Conservation (phyloP, 2,329 filamentous ascomycete genomes). For the Plectosphaerella sp. region DNA sequence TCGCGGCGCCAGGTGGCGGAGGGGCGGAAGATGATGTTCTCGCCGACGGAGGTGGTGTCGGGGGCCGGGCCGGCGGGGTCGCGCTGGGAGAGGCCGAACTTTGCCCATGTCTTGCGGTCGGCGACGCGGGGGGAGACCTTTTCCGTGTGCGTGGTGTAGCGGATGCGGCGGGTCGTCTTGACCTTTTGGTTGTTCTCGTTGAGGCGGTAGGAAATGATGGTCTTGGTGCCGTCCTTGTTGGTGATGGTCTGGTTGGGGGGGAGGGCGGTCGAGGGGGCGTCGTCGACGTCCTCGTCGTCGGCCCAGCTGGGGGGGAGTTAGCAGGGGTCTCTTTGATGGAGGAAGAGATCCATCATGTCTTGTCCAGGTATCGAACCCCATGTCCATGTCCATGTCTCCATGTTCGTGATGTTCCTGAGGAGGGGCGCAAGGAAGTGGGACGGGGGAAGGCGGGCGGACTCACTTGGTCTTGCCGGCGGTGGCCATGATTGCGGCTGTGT, state of each 20-base stretch:
- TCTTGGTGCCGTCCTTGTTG: slow-evolving; percentile 99
- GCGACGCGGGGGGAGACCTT: slow-evolving; percentile 95
- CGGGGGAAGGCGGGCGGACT: not conserved
- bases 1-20: slow-evolving; percentile 91
- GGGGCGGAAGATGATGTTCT: slow-evolving; percentile 97
- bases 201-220: slow-evolving; percentile 81
- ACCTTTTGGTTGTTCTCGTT: slow-evolving; percentile 95
- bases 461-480: slow-evolving; percentile 1
- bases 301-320: slow-evolving; percentile 60
- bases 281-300: slow-evolving; percentile 88
- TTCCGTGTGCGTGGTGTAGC: slow-evolving; percentile 85
- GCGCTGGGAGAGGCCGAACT: slow-evolving; percentile 88
- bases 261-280: slow-evolving; percentile 59
- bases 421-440: not conserved
- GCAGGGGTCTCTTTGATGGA: not conserved
- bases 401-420: not conserved
- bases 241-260: slow-evolving; percentile 83
- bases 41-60: slow-evolving; percentile 89
- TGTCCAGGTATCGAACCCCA: not conserved
- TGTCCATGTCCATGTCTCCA: not conserved
- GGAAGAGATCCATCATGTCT: not conserved
- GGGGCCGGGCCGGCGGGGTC: slow-evolving; percentile 76
- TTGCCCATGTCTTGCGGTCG: slow-evolving; percentile 86
- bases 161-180: slow-evolving; percentile 94
- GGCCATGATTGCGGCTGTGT: not conserved